Base-by-base conservation (phyloP, 208 protist genomes). In the Trypanosoma avium region DNA sequence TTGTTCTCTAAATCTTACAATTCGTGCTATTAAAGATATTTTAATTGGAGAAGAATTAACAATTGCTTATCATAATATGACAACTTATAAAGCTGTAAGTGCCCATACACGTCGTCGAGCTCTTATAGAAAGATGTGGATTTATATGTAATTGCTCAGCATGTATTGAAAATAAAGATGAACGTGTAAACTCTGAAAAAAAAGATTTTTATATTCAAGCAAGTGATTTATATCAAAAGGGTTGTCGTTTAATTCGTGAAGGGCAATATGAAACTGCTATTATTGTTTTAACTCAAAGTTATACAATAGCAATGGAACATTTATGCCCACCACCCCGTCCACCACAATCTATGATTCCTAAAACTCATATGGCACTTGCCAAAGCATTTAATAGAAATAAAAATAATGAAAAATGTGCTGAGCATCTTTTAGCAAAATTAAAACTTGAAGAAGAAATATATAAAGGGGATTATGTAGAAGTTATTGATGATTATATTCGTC, bases 191-290 rank as follows among this genome's bases (percentile, higher is more conserved):
- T 46, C 63, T 27, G 67, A 78, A 29, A 82, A 88, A 32, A 88
- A 94, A 74, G 79, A 77, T 12, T 73, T 88, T 48, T 94, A 94
- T 64, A 74, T 96, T 47, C 74, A 92, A 68, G 82, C 86, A 7
- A 66, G 86, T 15, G 87, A 93, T 68, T 92, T 92, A 67, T 96
- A 96, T 61, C 90, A 96, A 61, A 96, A 96, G 54, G 90, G 90
- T 2, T 79, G 81, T 45, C 83, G 84, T 10, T 58, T 96, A 24
- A 79, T 93, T 15, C 84, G 86, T 29, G 86, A 96, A 61, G 77
- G 86, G 12, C 61, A 92, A 42, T 84, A 84, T 55, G 70, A 74
- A 26, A 80, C 82, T 12, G 90, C 86, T 3, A 83, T 93, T 36
- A 88, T 76, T n/a, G 89, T 92, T 42, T 67, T 95, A 29, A 67